A percentile compares a stretch with the other conserved stretches of the same genome.
Conservation (phyloP, 306 rosid species). For the Pyrus communis region DNA sequence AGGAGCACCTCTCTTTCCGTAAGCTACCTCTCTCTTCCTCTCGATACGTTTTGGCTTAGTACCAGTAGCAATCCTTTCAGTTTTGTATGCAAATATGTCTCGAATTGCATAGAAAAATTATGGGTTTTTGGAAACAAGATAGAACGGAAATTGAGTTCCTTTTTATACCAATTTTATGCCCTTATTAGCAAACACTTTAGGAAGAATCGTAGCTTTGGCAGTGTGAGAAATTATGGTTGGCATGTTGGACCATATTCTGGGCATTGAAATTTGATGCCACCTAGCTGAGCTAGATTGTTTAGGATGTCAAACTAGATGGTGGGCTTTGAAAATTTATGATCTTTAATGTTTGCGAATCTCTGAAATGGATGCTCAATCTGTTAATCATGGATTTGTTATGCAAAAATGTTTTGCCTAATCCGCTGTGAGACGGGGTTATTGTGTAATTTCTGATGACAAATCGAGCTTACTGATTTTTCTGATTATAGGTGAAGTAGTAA, state of each 20-base stretch:
- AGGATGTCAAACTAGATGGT: not conserved
- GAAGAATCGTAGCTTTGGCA: not conserved
- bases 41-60: not conserved
- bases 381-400: not conserved
- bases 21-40: not conserved
- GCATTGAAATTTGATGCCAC: not conserved
- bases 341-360: not conserved
- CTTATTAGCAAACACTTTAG: not conserved
- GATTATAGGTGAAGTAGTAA: slow-evolving; percentile 8
- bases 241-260: not conserved
- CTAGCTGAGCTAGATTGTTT: not conserved
- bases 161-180: not conserved
- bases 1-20: slow-evolving; percentile 17
- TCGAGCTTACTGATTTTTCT: not conserved
- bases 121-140: not conserved
- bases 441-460: not conserved
- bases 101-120: not conserved
- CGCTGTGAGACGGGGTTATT: not conserved
- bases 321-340: not conserved
- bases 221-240: not conserved
- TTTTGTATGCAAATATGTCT: not conserved
- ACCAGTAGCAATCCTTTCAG: not conserved
- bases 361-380: not conserved
- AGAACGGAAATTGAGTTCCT: not conserved
- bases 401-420: not conserved